These are phyloP conservation scores for Phytopythium kandeliae DNA, from an alignment of 352 stramenopile species.

Conservation along the genomic window DNA sequence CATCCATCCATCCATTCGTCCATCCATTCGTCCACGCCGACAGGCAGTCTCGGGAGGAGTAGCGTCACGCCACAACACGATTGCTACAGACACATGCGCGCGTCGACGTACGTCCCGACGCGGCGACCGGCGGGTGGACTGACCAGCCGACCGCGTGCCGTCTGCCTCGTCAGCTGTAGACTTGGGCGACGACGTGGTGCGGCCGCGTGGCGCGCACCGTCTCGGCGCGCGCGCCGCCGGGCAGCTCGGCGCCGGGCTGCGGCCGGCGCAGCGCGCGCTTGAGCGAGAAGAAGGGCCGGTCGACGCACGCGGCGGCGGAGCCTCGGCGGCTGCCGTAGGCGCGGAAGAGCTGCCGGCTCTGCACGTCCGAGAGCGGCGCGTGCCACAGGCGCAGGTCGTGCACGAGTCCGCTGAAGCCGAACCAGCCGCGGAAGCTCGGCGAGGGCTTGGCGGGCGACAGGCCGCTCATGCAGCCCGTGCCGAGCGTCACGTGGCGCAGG, in stretches of 20 bases:
- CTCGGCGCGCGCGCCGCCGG: slow-evolving; percentile 14
- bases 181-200: slow-evolving; percentile 56
- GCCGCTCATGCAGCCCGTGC: slow-evolving; percentile 59
- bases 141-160: too few relatives aligned
- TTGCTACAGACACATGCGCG: too few relatives aligned
- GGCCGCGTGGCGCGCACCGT: slow-evolving; percentile 45
- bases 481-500: slow-evolving; percentile 47
- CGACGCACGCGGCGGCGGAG: slow-evolving; percentile 35
- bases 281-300: slow-evolving; percentile 48
- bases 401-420: slow-evolving; percentile 62
- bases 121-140: too few relatives aligned
- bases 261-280: slow-evolving; percentile 21
- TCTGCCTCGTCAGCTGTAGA: slow-evolving; percentile 29
- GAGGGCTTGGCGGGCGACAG: slow-evolving; percentile 39
- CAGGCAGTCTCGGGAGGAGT: too few relatives aligned
- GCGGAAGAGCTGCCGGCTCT: slow-evolving; percentile 61
- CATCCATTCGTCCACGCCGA: too few relatives aligned
- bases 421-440: slow-evolving; percentile 61
- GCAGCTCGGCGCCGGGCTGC: slow-evolving; percentile 7
- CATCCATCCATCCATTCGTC: too few relatives aligned
- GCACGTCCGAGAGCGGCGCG: slow-evolving; percentile 32
- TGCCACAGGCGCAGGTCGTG: slow-evolving; percentile 54
- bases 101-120: too few relatives aligned
- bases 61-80: too few relatives aligned
- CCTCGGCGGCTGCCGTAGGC: slow-evolving; percentile 10